phyloP scores from a whole-genome alignment of 306 rosid species.

The Begonia masoniana region DNA sequence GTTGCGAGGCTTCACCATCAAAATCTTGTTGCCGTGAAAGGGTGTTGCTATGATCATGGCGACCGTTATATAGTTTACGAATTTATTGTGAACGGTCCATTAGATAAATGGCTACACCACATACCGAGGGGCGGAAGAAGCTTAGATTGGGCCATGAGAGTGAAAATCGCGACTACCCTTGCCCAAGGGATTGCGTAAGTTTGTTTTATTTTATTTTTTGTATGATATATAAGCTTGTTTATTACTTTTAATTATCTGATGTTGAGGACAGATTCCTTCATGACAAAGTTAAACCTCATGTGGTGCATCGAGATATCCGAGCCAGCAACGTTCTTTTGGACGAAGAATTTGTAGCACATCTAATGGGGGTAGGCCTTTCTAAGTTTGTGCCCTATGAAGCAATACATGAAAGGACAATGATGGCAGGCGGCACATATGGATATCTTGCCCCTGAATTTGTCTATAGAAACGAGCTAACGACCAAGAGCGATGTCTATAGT shows the following conservation, averaged over 20 bases:
- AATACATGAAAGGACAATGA: constrained; percentile 88
- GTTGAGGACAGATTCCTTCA: constrained; percentile 57
- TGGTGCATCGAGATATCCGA: constrained; percentile 92
- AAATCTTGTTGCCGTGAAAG: constrained; percentile 87
- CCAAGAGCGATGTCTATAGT: constrained; percentile 91
- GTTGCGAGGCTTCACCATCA: constrained; percentile 93
- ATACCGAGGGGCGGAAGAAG: constrained; percentile 94
- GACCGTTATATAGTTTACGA: constrained; percentile 94
- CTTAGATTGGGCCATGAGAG: constrained; percentile 91
- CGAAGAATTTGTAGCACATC: constrained; percentile 92
- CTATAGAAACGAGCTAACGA: constrained; percentile 84
- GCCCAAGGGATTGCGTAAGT: constrained; percentile 99
- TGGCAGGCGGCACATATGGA: constrained; percentile 96
- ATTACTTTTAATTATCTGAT: neutral
- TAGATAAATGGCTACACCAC: constrained; percentile 95
- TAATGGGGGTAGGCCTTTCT: constrained; percentile 92
- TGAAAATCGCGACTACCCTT: constrained; percentile 82
- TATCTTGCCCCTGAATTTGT: constrained; percentile 96
- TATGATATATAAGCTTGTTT: neutral
- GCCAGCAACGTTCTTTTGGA: constrained; percentile 89
- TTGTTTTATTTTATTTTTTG: neutral
- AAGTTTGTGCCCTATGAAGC: constrained; percentile 89
- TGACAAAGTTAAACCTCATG: constrained; percentile 97
- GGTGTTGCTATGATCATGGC: constrained; percentile 96
- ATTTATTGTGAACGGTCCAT: constrained; percentile 83